Evolutionary conservation across 495 filamentous ascomycete genomes (phyloP), one percentile per base, ranked within the genome.

Genomic region (Penicillium ochrochloron): DNA sequence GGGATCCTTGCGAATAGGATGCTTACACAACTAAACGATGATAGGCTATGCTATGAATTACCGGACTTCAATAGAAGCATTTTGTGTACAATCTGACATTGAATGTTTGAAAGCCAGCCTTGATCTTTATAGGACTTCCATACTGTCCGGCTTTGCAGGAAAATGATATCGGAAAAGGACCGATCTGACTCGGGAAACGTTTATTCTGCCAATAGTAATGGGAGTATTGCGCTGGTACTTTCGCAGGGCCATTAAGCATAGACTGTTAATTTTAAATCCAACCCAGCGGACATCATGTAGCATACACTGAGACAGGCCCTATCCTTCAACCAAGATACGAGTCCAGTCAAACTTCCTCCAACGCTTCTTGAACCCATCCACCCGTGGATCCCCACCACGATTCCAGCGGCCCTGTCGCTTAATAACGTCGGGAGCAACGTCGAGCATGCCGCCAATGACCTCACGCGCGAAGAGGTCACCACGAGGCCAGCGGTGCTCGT

Each of bases 341-440:
- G 95, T 98, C 96, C 96, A 99, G 80, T 99, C 95, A 76, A 92
- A 98, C 78, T 93, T 92, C 70, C 86, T 86, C 95, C 95, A 99
- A 53, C 86, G 80, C 78, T 89, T 92, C 78, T 84, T 89, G 68
- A 96, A 99, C 15, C 81, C 86, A 19, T 93, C 93, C 10, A 91
- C 83, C 66, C 95, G 83, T 54, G 82, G 84, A 75, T 93, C 92
- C 44, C 79, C 82, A 58, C 87, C 85, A 65, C 81, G 87, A n/a
- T 81, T 82, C 95, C 96, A 99, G 61, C 92, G 83, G 56, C 95
- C 96, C 77, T 98, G 93, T 71, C 85, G 89, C 82, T 92, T 97
- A 69, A 98, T 90, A 29, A 97, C 85, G 65, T 96, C 88, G 29
- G 90, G 88, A 65, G 86, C 92, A 59, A 83, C 78, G 76, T 97